These are phyloP conservation scores for Metschnikowia colocasiae DNA, from an alignment of 805 yeast species.

Conservation along the genomic window DNA sequence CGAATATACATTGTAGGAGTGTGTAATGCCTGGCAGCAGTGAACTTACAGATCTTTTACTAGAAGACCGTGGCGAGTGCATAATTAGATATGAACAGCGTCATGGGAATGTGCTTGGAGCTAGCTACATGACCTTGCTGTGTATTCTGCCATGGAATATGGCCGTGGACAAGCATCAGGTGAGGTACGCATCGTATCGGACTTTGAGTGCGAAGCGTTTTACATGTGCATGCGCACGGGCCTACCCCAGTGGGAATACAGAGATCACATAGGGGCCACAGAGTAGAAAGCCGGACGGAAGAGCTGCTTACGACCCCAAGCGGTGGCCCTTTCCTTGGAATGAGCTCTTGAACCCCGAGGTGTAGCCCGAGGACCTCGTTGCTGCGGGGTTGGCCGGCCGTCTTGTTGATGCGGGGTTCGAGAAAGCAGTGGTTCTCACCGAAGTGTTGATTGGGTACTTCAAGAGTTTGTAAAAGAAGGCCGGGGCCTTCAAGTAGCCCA, in stretches of 20 bases:
- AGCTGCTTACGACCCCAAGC: constrained; percentile 25
- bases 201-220: not conserved
- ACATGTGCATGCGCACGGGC: not conserved
- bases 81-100: too few species aligned
- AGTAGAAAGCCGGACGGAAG: too few species aligned
- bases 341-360: constrained; percentile 5
- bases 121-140: not conserved
- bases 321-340: constrained; percentile 36
- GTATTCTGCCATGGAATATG: too few species aligned
- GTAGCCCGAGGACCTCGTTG: constrained; percentile 5
- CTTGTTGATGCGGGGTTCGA: constrained; percentile 8
- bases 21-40: not conserved
- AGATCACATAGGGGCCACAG: too few species aligned
- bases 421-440: constrained; percentile 30
- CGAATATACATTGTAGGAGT: not conserved
- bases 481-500: constrained; percentile 58
- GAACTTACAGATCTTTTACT: not conserved
- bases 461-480: constrained; percentile 31
- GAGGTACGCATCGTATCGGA: too few species aligned
- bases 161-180: not conserved
- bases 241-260: not conserved
- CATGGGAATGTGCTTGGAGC: not conserved
- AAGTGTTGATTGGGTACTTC: constrained; percentile 26
- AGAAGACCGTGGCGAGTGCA: too few species aligned
- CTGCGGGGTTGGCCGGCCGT: constrained; percentile 1